Evolutionary conservation across 805 yeast genomes (phyloP).

Genomic region (Limtongozyma cylindracea): DNA sequence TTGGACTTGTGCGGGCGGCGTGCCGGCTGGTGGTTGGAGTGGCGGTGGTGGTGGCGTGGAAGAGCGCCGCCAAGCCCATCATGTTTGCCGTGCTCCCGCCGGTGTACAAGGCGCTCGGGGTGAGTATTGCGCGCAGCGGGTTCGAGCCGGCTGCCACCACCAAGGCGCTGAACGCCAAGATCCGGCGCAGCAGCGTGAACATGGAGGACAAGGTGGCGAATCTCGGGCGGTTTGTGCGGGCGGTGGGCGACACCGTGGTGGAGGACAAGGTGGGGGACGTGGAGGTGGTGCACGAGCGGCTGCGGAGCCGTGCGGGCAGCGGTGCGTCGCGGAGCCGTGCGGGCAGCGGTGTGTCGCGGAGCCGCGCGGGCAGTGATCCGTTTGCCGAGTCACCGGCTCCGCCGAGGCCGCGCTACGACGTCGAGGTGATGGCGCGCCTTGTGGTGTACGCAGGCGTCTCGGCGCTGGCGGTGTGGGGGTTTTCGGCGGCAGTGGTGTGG

Average conservation of each 20-base stretch:
- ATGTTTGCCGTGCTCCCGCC: conserved; percentile 34
- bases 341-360: conserved; percentile 22
- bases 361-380: no score
- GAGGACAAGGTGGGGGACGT: conserved; percentile 6
- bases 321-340: conserved; percentile 31
- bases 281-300: no score
- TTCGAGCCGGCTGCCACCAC: conserved; percentile 13
- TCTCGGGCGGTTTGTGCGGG: no score
- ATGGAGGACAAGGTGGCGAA: conserved; percentile 4
- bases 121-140: conserved; percentile 13
- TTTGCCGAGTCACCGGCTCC: no score
- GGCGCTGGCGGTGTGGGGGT: conserved; percentile 21
- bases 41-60: conserved; percentile 41
- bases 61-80: conserved; percentile 41
- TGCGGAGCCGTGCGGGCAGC: no score
- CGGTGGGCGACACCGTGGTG: conserved; percentile 7
- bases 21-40: conserved; percentile 27
- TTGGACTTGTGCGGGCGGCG: conserved; percentile 11
- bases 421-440: conserved; percentile 54
- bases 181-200: conserved; percentile 13
- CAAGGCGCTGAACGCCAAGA: conserved; percentile 7
- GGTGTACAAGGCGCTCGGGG: conserved; percentile 16
- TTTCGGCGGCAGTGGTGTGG: no score
- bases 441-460: conserved; percentile 70
- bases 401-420: conserved; percentile 47